A percentile compares a stretch with the other conserved stretches of the same genome.
phyloP scores from a whole-genome alignment of 2,329 filamentous ascomycete genomes.

The Cercospora nicotianae region DNA sequence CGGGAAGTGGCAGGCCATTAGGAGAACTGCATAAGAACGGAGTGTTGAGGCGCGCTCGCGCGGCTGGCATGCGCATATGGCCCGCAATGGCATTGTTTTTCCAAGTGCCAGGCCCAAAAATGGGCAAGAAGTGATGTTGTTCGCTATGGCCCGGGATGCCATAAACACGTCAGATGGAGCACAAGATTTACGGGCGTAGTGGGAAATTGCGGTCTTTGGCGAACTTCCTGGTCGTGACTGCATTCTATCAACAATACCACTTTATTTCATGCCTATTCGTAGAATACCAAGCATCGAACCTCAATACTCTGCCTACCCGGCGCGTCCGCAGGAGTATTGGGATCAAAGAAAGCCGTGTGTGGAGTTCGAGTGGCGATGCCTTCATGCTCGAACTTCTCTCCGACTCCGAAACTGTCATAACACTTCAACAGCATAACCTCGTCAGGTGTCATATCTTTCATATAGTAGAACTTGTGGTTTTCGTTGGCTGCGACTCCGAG shows the following conservation, averaged over 20 bases:
- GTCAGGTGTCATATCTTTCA: conserved; percentile 65
- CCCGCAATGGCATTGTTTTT: not conserved
- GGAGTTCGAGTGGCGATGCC: conserved; percentile 53
- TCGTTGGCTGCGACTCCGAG: conserved; percentile 59
- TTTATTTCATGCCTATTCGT: conserved; percentile 10
- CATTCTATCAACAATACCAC: not conserved
- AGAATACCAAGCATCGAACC: conserved; percentile 77
- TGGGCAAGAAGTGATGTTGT: not conserved
- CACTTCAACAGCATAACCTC: conserved; percentile 57
- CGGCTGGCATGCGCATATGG: not conserved
- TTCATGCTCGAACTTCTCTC: conserved; percentile 40
- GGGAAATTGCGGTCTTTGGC: not conserved
- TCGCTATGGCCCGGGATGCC: not conserved
- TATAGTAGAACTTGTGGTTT: conserved; percentile 63
- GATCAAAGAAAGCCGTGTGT: conserved; percentile 78
- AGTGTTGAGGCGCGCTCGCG: not conserved
- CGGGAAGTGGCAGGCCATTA: not conserved
- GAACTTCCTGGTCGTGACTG: not conserved
- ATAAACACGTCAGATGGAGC: not conserved
- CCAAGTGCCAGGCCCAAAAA: not conserved
- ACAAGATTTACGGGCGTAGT: not conserved
- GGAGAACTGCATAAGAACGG: not conserved
- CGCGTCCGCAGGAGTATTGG: conserved; percentile 67
- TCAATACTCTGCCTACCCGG: conserved; percentile 83
- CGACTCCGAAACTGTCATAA: conserved; percentile 48